Percentiles rank a stretch among this genome's conserved stretches.
These are phyloP conservation scores for Pochonia chlamydosporia DNA, from an alignment of 2,329 filamentous ascomycete genomes.

Conservation along the genomic window DNA sequence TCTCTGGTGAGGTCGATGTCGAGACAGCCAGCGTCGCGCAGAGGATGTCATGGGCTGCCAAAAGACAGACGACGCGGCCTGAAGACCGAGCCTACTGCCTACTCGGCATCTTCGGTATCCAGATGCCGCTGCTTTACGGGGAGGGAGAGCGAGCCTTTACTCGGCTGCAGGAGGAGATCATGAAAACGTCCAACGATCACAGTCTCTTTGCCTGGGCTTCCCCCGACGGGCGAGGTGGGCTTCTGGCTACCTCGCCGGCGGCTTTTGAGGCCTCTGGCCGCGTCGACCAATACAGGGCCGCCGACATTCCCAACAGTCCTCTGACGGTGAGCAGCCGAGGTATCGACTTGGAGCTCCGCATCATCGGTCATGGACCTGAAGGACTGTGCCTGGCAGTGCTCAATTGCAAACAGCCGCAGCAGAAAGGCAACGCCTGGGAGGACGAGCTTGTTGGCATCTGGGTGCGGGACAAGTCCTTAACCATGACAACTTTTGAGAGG, in stretches of 20 bases:
- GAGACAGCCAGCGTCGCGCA: slow-evolving; percentile 7
- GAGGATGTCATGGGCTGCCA: slow-evolving; percentile 16
- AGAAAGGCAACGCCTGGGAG: too few relatives aligned
- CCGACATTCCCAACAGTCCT: too few relatives aligned
- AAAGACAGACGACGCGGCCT: slow-evolving; percentile 6
- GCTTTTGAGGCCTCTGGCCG: not conserved
- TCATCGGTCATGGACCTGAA: too few relatives aligned
- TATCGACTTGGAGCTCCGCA: too few relatives aligned
- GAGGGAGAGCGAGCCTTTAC: slow-evolving; percentile 6
- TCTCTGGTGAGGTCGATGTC: slow-evolving; percentile 8
- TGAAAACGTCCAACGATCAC: not conserved
- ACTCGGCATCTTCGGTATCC: slow-evolving; percentile 12
- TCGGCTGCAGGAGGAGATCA: not conserved
- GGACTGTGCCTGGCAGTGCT: too few relatives aligned
- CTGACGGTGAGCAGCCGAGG: too few relatives aligned
- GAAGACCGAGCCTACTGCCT: slow-evolving; percentile 14
- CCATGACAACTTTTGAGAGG: too few relatives aligned
- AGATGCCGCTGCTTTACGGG: slow-evolving; percentile 13
- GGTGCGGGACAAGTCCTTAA: too few relatives aligned
- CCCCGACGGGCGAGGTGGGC: too few relatives aligned
- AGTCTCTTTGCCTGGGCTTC: not conserved
- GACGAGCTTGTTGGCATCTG: too few relatives aligned
- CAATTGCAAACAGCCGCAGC: too few relatives aligned
- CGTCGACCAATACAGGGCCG: too few relatives aligned
- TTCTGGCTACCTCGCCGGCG: not conserved